phyloP scores from a whole-genome alignment of 2,329 filamentous ascomycete genomes.

The Phoma herbarum region DNA sequence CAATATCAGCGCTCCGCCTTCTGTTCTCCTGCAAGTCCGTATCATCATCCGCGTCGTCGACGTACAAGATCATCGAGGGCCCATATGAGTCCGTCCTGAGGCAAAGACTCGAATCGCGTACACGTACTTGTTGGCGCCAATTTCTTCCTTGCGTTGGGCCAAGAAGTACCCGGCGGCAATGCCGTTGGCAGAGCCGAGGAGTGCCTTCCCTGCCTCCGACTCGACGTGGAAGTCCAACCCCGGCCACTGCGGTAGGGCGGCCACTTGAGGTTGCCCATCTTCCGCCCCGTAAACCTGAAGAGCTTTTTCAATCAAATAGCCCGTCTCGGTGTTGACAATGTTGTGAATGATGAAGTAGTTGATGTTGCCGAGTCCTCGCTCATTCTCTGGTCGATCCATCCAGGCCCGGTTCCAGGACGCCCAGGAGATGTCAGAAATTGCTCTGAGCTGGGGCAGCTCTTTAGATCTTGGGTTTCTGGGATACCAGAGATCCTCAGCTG shows the following conservation, averaged over 20 bases:
- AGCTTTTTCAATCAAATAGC: not conserved
- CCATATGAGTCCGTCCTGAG: not conserved
- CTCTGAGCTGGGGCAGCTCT: not conserved
- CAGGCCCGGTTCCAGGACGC: not conserved
- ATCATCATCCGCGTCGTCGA: not conserved
- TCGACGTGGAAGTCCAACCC: not conserved
- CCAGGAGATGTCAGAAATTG: slow-evolving; percentile 2
- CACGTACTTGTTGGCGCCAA: slow-evolving; percentile 16
- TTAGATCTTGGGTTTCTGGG: not conserved
- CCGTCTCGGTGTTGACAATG: not conserved
- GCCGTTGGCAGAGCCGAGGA: slow-evolving; percentile 20
- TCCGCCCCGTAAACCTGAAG: not conserved
- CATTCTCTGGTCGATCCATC: not conserved
- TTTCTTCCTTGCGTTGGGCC: slow-evolving; percentile 19
- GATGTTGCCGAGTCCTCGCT: not conserved
- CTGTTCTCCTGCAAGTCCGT: too few species aligned
- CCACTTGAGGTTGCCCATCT: not conserved
- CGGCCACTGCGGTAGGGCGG: slow-evolving; percentile 1
- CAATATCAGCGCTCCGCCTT: not conserved
- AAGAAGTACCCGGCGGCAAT: slow-evolving; percentile 13
- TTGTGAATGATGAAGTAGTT: slow-evolving; percentile 1
- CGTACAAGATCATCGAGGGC: slow-evolving; percentile 4
- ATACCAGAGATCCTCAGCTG: not conserved
- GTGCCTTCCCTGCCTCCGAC: slow-evolving; percentile 11
- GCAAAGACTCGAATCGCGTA: slow-evolving; percentile 9